These are phyloP conservation scores for Diophrys sp. DNA, from an alignment of 73 alveolate genomes.

Conservation along the genomic window DNA sequence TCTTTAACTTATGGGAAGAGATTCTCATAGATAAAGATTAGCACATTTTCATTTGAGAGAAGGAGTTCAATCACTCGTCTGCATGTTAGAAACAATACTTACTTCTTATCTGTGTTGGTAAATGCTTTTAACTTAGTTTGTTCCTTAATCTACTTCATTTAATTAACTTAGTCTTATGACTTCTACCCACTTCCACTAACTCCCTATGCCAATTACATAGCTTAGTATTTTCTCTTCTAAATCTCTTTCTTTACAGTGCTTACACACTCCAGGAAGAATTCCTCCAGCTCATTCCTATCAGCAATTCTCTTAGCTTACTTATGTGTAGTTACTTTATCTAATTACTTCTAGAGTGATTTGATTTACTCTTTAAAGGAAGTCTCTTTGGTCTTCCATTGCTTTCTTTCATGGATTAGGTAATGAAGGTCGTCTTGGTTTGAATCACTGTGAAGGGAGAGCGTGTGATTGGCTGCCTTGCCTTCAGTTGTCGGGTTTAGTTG, in stretches of 20 bases:
- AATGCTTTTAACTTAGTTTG: conserved; percentile 34
- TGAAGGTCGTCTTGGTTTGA: background rate
- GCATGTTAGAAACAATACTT: background rate
- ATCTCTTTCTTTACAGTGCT: background rate
- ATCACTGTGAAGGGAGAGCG: too few species aligned
- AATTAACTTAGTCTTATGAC: background rate
- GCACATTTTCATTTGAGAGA: conserved; percentile 65
- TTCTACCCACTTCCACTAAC: background rate
- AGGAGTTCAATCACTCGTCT: conserved; percentile 31
- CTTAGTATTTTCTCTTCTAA: background rate
- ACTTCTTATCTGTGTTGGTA: conserved; percentile 62
- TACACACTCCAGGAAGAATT: background rate
- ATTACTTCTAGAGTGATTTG: background rate
- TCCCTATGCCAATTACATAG: background rate
- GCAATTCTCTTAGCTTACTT: background rate
- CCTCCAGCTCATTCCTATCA: background rate
- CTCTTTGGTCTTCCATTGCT: background rate
- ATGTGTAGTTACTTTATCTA: background rate
- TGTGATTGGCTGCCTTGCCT: too few species aligned
- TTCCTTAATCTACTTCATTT: background rate
- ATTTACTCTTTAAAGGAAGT: background rate
- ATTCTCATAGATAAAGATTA: conserved; percentile 59
- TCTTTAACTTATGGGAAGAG: conserved; percentile 43
- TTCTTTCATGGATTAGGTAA: background rate
- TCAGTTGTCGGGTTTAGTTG: too few species aligned